Evolutionary conservation across 345 rosid genomes (phyloP), one percentile per base, ranked within the genome.

Genomic region (Eucalyptus microcorys): DNA sequence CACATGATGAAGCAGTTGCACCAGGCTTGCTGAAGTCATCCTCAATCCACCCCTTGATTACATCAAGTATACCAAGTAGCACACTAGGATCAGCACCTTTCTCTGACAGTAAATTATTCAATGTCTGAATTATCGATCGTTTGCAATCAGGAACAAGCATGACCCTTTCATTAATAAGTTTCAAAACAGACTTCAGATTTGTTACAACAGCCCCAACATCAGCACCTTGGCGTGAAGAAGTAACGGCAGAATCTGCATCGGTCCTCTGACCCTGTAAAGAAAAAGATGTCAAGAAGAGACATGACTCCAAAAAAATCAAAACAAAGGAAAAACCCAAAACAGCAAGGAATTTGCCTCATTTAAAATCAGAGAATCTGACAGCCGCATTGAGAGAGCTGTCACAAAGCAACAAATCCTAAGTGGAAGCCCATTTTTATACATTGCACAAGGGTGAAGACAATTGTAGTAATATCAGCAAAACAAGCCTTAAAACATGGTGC

Each of bases 111-210:
- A 97, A 93, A 59, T 93, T 89, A 92, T 98, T 98, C 92, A 98
- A 92, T 57, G 94, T 93, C 90, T 95, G 99, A 87, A 96, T 94
- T 42, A 95, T 93, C 40, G 94, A 91, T 90, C 97, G 94, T 92
- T 98, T 98, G 96, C 99, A 97, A 16, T 98, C 99, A 7, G 94
- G 90, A 88, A 95, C 94, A 87, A 93, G 93, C 99, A 98, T 97
- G 92, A 96, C 99, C 89, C 92, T 95, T 90, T 98, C 99, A 87
- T 93, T 94, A 68, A 96, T 94, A 90, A 98, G 98, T 92, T 94
- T 94, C 95, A 98, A 88, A 86, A 96, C 98, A 55, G 97, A 94
- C 89, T 97, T 97, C 88, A 98, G 90, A 91, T 96, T 97, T 83
- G 94, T 92, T 87, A 96, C 94, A 91, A 97, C 98, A 7, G 93